Evolutionary conservation across 257 asterid genomes (phyloP), one percentile per base, ranked within the genome.

Genomic region (Solanum etuberosum): DNA sequence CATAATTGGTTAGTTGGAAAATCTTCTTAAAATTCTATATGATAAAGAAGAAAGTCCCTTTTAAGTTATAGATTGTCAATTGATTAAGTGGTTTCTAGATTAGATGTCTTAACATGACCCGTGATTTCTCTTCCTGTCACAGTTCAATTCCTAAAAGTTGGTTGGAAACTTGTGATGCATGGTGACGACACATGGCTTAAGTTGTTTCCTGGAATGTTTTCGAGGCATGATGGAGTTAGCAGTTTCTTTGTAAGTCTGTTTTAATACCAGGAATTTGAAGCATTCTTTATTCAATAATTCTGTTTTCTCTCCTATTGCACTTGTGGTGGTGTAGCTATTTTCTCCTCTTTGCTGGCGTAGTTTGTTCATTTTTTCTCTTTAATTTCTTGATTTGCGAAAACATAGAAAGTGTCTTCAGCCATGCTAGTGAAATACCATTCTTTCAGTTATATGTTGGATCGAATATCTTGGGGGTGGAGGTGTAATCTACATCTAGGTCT

Each of bases 161-260:
- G 99, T 87, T 94, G 98, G 98, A 96, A 93, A 89, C 93, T 94
- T 92, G 94, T 92, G 92, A 94, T 96, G 98, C 96, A 92, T 89
- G 98, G 99, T 85, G 99, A 96, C 89, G 98, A 94, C 42, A 96
- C 99, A 83, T 96, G 98, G 99, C 94, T 95, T 85, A 95, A 96
- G 91, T 86, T 96, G 93, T 96, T 96, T 89, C 99, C 99, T 37
- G 72, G 92, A 87, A 92, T 93, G 96, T 94, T 96, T 87, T 88
- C 90, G 13, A 93, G 96, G 91, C 96, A 93, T 89, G 99, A 96
- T 87, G 99, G 98, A 35, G 98, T 96, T 88, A 93, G 94, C 95
- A 96, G 98, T 90, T 96, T 96, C 91, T 96, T 95, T 89, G 99
- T 96, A 91, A 93, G 99, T 91, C 80, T 76, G 20, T 57, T 63